phyloP scores from a whole-genome alignment of 805 yeast genomes.

The Maudiozyma bulderi region DNA sequence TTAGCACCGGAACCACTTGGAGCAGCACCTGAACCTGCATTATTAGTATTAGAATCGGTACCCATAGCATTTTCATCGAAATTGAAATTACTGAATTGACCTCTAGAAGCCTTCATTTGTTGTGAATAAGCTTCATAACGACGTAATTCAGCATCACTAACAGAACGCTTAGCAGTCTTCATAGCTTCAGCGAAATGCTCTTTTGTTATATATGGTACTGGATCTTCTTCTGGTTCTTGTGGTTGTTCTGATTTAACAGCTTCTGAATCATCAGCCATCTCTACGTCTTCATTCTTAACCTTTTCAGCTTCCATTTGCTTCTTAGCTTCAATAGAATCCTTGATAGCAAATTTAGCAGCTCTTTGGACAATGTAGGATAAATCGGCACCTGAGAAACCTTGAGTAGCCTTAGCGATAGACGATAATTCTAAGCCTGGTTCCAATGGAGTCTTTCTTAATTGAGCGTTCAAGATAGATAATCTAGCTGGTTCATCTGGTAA shows the following conservation, averaged over 20 bases:
- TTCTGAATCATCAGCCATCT: conserved; percentile 30
- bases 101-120: conserved; percentile 92
- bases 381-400: conserved; percentile 99
- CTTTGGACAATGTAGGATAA: conserved; percentile 94
- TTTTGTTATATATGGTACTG: conserved; percentile 90
- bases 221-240: conserved; percentile 66
- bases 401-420: conserved; percentile 88
- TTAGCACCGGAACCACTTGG: conserved; percentile 33
- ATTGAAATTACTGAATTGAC: conserved; percentile 83
- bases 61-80: conserved; percentile 49
- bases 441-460: conserved; percentile 94
- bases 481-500: conserved; percentile 94
- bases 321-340: conserved; percentile 90
- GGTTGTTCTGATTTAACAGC: conserved; percentile 16
- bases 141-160: conserved; percentile 92
- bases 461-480: conserved; percentile 86
- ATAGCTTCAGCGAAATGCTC: conserved; percentile 97
- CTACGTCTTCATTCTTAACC: conserved; percentile 41
- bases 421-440: conserved; percentile 90
- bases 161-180: conserved; percentile 98
- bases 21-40: conserved; percentile 33
- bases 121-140: conserved; percentile 98
- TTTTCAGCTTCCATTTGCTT: conserved; percentile 38
- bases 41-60: conserved; percentile 42
- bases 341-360: conserved; percentile 96